Evolutionary conservation across 2,329 filamentous ascomycete species (phyloP).

Genomic region (Monosporascus sp.): DNA sequence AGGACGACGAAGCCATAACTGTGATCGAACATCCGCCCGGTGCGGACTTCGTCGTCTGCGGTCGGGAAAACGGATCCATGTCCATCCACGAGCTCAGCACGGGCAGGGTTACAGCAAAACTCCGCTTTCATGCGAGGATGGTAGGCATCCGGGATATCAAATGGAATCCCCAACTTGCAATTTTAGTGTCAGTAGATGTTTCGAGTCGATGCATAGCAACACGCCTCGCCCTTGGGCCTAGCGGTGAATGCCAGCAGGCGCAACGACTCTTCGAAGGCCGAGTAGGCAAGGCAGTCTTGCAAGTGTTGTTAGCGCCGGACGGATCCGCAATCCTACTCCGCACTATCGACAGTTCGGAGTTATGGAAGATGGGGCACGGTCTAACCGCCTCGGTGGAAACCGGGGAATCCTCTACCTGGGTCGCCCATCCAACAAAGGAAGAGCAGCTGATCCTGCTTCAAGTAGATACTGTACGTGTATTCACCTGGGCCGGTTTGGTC

Average conservation of each 20-base stretch:
- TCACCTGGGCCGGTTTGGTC: too few relatives aligned
- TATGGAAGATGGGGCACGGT: too few relatives aligned
- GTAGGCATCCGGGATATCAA: too few relatives aligned
- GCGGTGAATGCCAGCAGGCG: neutral
- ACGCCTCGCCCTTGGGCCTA: neutral
- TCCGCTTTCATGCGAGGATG: neutral
- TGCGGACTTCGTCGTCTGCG: conserved; percentile 6
- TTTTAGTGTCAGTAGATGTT: neutral
- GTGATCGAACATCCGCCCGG: neutral
- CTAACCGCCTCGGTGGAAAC: too few relatives aligned
- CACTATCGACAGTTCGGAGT: too few relatives aligned
- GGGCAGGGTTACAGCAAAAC: conserved; percentile 6
- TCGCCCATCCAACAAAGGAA: too few relatives aligned
- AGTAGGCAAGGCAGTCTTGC: neutral
- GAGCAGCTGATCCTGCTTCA: too few relatives aligned
- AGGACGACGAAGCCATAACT: neutral
- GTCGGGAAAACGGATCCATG: conserved; percentile 12
- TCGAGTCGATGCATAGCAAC: neutral
- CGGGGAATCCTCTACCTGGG: too few relatives aligned
- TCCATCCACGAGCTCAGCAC: conserved; percentile 10
- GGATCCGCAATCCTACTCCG: too few relatives aligned
- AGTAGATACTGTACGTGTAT: too few relatives aligned
- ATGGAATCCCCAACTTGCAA: neutral
- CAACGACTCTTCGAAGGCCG: too few relatives aligned
- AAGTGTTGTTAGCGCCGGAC: too few relatives aligned